phyloP scores from a whole-genome alignment of 2,329 filamentous ascomycete genomes.

The Emmonsiellopsis sp. region DNA sequence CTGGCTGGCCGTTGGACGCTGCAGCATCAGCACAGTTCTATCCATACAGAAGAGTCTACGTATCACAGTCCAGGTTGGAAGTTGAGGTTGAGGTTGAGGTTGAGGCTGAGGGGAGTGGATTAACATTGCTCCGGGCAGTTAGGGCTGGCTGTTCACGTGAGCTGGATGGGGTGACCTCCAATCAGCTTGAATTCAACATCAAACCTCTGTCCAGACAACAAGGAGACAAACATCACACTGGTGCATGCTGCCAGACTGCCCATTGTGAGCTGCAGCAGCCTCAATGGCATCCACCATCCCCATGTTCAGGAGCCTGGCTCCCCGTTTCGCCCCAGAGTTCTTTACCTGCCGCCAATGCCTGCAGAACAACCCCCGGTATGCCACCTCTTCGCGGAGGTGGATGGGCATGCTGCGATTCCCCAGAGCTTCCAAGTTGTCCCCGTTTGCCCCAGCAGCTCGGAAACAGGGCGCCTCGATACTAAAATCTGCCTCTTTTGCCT shows the following conservation, averaged over 20 bases:
- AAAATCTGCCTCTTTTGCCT: conserved; percentile 5
- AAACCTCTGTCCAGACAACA: not conserved
- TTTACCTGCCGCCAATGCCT: conserved; percentile 37
- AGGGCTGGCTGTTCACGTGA: not conserved
- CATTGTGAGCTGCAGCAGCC: conserved; percentile 20
- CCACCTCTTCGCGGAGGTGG: conserved; percentile 23
- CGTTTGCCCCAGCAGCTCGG: conserved; percentile 16
- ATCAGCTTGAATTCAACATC: not conserved
- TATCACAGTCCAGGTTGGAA: not conserved
- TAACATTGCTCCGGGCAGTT: not conserved
- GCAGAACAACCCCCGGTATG: conserved; percentile 20
- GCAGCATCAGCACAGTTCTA: not conserved
- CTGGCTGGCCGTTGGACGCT: not conserved
- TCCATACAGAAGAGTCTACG: not conserved
- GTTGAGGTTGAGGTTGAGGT: too few relatives aligned
- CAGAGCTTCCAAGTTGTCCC: conserved; percentile 18
- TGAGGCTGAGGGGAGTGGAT: too few relatives aligned
- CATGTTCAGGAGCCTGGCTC: conserved; percentile 26
- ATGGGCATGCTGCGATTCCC: conserved; percentile 21
- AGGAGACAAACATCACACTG: not conserved
- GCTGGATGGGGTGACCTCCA: not conserved
- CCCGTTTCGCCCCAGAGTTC: conserved; percentile 29
- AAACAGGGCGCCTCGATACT: conserved; percentile 3
- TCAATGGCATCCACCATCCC: conserved; percentile 23
- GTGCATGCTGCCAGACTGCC: not conserved